Conservation (phyloP, 345 rosid species). For the Eucalyptus dawsonii region DNA sequence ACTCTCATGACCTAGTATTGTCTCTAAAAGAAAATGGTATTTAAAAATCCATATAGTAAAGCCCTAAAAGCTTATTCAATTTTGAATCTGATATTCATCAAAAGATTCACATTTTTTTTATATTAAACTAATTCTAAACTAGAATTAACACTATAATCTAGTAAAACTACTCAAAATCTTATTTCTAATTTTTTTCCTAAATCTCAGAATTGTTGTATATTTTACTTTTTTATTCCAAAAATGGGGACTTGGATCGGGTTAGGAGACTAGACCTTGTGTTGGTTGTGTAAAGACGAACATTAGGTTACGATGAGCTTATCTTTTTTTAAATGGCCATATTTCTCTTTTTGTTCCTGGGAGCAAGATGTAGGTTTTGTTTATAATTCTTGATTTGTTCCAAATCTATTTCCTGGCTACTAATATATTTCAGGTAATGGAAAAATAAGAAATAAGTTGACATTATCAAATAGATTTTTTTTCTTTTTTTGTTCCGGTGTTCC, state of each 20-base stretch:
- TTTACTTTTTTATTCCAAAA: too few relatives aligned
- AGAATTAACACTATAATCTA: not conserved
- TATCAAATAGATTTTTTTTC: too few relatives aligned
- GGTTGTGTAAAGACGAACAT: not conserved
- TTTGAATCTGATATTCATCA: too few relatives aligned
- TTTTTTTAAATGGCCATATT: not conserved
- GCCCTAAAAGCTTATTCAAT: too few relatives aligned
- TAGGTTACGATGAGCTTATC: not conserved
- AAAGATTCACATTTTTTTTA: too few relatives aligned
- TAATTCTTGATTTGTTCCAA: not conserved
- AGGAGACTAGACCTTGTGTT: not conserved
- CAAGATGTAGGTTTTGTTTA: not conserved
- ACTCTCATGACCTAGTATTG: too few relatives aligned
- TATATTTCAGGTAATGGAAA: accelerated
- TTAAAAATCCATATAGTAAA: too few relatives aligned
- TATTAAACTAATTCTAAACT: too few relatives aligned
- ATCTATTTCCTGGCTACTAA: too few relatives aligned
- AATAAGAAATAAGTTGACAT: too few relatives aligned
- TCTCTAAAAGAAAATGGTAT: too few relatives aligned
- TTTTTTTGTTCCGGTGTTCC: accelerated
- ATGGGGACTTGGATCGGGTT: not conserved
- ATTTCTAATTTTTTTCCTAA: not conserved
- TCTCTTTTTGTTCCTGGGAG: not conserved
- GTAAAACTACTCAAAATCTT: not conserved
- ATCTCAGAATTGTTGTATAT: too few relatives aligned